A percentile compares a stretch with the other conserved stretches of the same genome.
These are phyloP conservation scores for Candida multigemmis DNA, from an alignment of 805 yeast genomes.

Conservation along the genomic window DNA sequence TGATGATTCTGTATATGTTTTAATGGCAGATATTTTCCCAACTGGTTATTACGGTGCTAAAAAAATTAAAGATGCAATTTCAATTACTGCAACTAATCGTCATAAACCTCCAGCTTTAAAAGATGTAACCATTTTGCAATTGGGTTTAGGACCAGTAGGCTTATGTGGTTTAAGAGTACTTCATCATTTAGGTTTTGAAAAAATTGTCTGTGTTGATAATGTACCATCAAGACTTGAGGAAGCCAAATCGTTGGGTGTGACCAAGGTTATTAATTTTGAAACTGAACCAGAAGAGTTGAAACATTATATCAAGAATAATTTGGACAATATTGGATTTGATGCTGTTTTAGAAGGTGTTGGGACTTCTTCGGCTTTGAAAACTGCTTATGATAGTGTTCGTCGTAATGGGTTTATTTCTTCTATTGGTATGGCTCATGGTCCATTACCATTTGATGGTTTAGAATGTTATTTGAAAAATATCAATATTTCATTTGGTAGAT, in stretches of 20 bases:
- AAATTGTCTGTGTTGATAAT: constrained; percentile 39
- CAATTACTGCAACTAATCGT: constrained; percentile 18
- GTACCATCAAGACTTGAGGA: constrained; percentile 37
- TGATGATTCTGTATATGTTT: constrained; percentile 38
- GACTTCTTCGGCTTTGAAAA: constrained; percentile 38
- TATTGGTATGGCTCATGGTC: constrained; percentile 53
- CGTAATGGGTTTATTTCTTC: constrained; percentile 50
- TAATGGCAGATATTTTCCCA: constrained; percentile 59
- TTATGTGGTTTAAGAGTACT: constrained; percentile 41
- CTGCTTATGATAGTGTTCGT: constrained; percentile 46
- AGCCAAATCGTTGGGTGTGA: constrained; percentile 42
- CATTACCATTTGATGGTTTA: constrained; percentile 45
- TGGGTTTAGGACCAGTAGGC: constrained; percentile 59
- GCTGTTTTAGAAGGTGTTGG: constrained; percentile 57
- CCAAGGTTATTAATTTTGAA: constrained; percentile 34
- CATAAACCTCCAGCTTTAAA: constrained; percentile 3
- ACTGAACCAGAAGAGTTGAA: constrained; percentile 18
- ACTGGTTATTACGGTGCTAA: constrained; percentile 55
- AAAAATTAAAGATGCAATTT: constrained; percentile 35
- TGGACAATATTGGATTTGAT: constrained; percentile 47
- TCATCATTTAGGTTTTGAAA: constrained; percentile 33
- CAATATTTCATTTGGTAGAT: constrained; percentile 52
- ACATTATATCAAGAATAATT: constrained; percentile 21
- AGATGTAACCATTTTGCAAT: constrained; percentile 35
- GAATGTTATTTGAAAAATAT: constrained; percentile 51